Percentiles rank a stretch among this genome's conserved stretches.
Evolutionary conservation across 805 yeast genomes (phyloP).

Genomic region (Priceomyces castillae): DNA sequence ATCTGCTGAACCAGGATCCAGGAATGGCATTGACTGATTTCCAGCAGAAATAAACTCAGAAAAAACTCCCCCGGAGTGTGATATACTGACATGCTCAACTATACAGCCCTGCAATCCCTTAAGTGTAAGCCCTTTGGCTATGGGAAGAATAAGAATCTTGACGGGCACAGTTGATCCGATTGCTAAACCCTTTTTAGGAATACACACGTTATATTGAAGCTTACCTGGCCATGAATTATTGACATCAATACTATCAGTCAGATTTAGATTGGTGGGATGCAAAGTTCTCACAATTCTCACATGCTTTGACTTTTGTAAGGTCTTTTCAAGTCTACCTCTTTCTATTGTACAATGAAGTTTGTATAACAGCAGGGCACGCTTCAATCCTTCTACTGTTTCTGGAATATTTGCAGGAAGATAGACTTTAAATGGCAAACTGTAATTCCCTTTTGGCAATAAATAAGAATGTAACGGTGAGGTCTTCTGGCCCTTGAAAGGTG

Average conservation of each 20-base stretch:
- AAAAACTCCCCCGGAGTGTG: conserved; percentile 34
- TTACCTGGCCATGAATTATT: conserved; percentile 54
- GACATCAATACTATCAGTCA: conserved; percentile 44
- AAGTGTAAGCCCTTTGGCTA: conserved; percentile 42
- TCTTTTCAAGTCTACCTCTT: conserved; percentile 43
- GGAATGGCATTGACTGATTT: conserved; percentile 22
- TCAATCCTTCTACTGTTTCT: conserved; percentile 52
- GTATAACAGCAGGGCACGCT: conserved; percentile 42
- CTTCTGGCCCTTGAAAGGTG: conserved; percentile 36
- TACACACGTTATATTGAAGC: conserved; percentile 46
- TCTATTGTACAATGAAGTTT: conserved; percentile 41
- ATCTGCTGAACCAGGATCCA: conserved; percentile 29
- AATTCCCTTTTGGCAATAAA: conserved; percentile 50
- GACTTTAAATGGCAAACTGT: conserved; percentile 46
- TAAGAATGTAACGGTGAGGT: conserved; percentile 31
- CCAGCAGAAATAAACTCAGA: conserved; percentile 41
- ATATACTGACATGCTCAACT: conserved; percentile 32
- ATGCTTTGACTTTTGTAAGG: conserved; percentile 32
- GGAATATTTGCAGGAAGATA: conserved; percentile 45
- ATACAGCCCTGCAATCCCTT: conserved; percentile 21
- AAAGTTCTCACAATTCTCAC: conserved; percentile 45
- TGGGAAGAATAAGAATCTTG: conserved; percentile 43
- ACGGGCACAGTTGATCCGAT: conserved; percentile 45
- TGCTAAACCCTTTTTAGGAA: conserved; percentile 45
- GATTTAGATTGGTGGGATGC: conserved; percentile 35